These are phyloP conservation scores for Phaeodactylum tricornutum DNA, from an alignment of 108 stramenopile genomes.

Conservation along the genomic window DNA sequence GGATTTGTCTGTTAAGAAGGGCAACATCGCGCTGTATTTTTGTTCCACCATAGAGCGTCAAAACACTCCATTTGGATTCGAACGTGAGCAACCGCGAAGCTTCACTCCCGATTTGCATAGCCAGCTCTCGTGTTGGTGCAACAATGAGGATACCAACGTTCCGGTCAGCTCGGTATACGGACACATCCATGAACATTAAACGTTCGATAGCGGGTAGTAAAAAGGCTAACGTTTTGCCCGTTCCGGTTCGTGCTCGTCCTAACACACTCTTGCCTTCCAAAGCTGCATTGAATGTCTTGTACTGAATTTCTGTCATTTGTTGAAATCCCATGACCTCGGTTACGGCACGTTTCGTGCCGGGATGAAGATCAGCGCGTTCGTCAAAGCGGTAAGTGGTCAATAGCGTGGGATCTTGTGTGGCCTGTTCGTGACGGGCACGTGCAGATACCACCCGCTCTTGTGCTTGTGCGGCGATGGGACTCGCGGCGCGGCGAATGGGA, in stretches of 20 bases:
- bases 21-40: constrained; percentile 68
- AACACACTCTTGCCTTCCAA: constrained; percentile 58
- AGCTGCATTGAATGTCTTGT: constrained; percentile 55
- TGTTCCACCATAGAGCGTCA: constrained; percentile 58
- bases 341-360: constrained; percentile 19
- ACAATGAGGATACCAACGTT: constrained; percentile 48
- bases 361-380: constrained; percentile 40
- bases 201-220: constrained; percentile 78
- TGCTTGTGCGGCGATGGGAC: background rate
- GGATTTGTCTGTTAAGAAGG: constrained; percentile 33
- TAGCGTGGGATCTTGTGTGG: constrained; percentile 62
- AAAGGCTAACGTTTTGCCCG: constrained; percentile 97
- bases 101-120: constrained; percentile 58
- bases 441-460: too few relatives aligned
- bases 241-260: constrained; percentile 89
- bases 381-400: constrained; percentile 36
- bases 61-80: background rate
- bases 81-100: background rate
- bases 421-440: too few relatives aligned
- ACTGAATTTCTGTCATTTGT: constrained; percentile 86
- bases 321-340: constrained; percentile 20
- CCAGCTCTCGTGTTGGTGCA: constrained; percentile 92
- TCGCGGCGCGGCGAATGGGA: constrained; percentile 1
- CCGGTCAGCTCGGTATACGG: background rate
- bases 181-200: constrained; percentile 13